Conservation (phyloP, 2,329 filamentous ascomycete genomes). For the Neofusicoccum kwambonambiense region DNA sequence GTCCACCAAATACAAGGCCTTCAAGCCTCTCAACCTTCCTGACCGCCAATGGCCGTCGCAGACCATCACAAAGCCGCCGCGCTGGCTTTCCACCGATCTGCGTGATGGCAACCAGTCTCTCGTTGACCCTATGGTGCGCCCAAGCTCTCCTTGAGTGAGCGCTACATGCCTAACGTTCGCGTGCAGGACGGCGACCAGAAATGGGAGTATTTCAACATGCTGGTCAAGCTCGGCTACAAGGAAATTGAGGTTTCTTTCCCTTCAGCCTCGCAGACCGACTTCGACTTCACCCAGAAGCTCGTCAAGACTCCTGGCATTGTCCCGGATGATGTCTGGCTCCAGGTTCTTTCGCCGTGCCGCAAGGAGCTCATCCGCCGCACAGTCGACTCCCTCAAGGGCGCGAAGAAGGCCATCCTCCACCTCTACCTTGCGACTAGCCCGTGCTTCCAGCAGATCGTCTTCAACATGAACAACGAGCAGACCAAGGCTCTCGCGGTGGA, state of each 20-base stretch:
- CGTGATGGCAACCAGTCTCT: conserved; percentile 94
- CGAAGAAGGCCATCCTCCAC: conserved; percentile 92
- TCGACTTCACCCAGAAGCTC: conserved; percentile 86
- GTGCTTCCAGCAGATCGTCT: conserved; percentile 90
- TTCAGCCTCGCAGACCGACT: conserved; percentile 91
- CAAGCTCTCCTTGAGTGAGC: background rate
- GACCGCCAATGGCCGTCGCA: conserved; percentile 82
- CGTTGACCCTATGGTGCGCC: conserved; percentile 82
- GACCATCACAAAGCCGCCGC: conserved; percentile 76
- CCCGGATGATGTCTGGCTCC: conserved; percentile 86
- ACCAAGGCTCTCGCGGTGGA: conserved; percentile 77
- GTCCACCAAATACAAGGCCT: conserved; percentile 72
- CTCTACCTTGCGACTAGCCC: conserved; percentile 95
- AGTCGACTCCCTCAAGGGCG: conserved; percentile 81
- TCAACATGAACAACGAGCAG: conserved; percentile 81
- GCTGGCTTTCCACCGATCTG: conserved; percentile 87
- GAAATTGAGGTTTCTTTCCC: conserved; percentile 97
- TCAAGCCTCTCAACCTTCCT: conserved; percentile 64
- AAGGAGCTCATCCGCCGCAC: conserved; percentile 87
- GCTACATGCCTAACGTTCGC: background rate
- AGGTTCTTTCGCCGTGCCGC: conserved; percentile 89
- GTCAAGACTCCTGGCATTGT: conserved; percentile 80
- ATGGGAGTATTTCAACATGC: conserved; percentile 92
- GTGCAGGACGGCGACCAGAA: conserved; percentile 87
- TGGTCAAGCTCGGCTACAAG: conserved; percentile 89